Base-by-base conservation (phyloP, 495 filamentous ascomycete species). In the Penicilliopsis zonata region DNA sequence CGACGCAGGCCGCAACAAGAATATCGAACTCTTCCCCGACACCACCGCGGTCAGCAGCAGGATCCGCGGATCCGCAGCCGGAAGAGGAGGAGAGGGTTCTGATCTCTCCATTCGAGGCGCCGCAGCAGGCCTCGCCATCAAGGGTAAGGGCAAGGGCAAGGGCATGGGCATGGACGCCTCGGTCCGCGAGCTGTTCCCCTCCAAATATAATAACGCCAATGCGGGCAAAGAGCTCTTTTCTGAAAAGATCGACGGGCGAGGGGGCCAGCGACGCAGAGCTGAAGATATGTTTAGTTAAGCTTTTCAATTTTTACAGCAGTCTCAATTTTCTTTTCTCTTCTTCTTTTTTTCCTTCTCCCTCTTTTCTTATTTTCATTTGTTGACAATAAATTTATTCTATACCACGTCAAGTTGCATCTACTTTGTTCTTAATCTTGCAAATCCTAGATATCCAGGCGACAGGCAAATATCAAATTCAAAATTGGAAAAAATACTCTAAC, bases 151-250 rank as follows among this genome's bases (percentile, higher is more conserved):
- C 7, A n/a, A n/a, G n/a, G n/a, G n/a, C n/a, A n/a, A n/a, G n/a
- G n/a, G n/a, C n/a, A n/a, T n/a, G n/a, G n/a, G n/a, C n/a, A n/a
- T n/a, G n/a, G n/a, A n/a, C n/a, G 53, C 69, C 8, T 74, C 70
- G 1, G 74, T 67, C 2, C 76, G 70, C 33, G 82, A 86, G 47
- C 52, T 86, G 9, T 86, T 86, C 36, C 80, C 81, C 7, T 65
- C 66, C 3, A 79, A 74, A 37, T 73, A 72, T 34, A n/a, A n/a
- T n/a, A 67, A 62, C 17, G 51, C 46, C 10, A 83, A 84, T 52
- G 54, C 71, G 4, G 72, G 71, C 16, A 86, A 84, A 54, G 81
- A 86, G 47, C 55, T 87, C 5, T 85, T 87, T 36, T 51, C 56
- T 2, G 64, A 67, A 20, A 71, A 60, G 30, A 36, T 67, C n/a